A percentile compares a stretch with the other conserved stretches of the same genome.
These are phyloP conservation scores for Orychophragmus violaceus DNA, from an alignment of 345 rosid genomes.

Conservation along the genomic window DNA sequence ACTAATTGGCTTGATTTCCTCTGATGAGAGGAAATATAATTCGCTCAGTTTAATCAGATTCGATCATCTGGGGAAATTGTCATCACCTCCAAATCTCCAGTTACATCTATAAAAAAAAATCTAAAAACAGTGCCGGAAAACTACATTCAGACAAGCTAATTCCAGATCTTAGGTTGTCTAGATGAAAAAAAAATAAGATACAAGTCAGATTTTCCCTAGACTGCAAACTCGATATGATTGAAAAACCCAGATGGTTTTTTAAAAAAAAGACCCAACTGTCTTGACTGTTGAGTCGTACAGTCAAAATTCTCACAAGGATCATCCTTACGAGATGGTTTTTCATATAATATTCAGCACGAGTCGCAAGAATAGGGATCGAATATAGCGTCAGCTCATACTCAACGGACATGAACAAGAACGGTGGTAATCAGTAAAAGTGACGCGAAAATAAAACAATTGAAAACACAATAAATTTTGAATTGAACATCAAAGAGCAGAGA, in stretches of 20 bases:
- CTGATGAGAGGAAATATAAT: background rate
- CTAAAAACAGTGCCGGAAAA: background rate
- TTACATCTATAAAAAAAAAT: background rate
- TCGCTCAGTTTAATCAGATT: conserved; percentile 33
- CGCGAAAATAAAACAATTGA: background rate
- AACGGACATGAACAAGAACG: conserved; percentile 29
- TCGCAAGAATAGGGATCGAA: background rate
- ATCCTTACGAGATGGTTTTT: too few relatives aligned
- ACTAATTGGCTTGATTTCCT: conserved; percentile 26
- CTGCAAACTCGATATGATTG: conserved; percentile 16
- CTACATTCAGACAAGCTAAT: background rate
- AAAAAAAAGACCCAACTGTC: too few relatives aligned
- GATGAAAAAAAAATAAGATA: background rate
- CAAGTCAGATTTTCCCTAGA: background rate
- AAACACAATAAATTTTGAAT: too few relatives aligned
- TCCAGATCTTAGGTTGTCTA: background rate
- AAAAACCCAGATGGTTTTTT: too few relatives aligned
- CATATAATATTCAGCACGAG: background rate
- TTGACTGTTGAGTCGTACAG: too few relatives aligned
- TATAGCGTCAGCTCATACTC: conserved; percentile 37
- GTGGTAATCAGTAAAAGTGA: conserved; percentile 35
- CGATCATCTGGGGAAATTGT: conserved; percentile 35
- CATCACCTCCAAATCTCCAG: conserved; percentile 24
- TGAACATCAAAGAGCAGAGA: background rate
- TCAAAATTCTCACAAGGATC: too few relatives aligned